Percentiles rank a stretch among this genome's conserved stretches.
Evolutionary conservation across 2,329 filamentous ascomycete species (phyloP).

Genomic region (Paecilomyces variotii): DNA sequence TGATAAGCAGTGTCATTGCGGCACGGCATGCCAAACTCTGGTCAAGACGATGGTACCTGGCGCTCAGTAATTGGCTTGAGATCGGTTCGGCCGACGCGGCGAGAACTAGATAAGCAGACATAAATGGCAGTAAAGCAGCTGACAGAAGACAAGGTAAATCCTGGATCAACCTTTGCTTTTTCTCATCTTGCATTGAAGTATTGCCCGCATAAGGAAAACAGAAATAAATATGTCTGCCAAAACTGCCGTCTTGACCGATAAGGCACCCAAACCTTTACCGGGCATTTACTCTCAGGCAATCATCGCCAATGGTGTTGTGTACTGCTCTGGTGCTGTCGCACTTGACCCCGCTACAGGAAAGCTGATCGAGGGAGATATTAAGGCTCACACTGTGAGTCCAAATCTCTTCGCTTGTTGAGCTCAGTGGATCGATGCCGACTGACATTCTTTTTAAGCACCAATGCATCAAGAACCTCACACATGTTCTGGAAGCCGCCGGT

Average conservation of each 20-base stretch:
- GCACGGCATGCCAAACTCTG: not conserved
- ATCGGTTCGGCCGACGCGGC: not conserved
- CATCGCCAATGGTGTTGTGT: slow-evolving; percentile 59
- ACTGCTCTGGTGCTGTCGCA: slow-evolving; percentile 58
- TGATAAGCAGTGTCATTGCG: not conserved
- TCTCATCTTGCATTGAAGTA: not conserved
- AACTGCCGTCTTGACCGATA: slow-evolving; percentile 37
- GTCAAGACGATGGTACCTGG: not conserved
- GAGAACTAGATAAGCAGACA: not conserved
- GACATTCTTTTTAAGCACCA: slow-evolving; percentile 33
- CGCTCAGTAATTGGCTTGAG: not conserved
- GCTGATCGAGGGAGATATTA: slow-evolving; percentile 50
- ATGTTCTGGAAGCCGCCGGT: slow-evolving; percentile 54
- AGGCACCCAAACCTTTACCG: slow-evolving; percentile 45
- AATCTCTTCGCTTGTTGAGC: not conserved
- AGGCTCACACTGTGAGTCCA: slow-evolving; percentile 43
- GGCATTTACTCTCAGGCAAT: slow-evolving; percentile 54
- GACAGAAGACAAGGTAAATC: not conserved
- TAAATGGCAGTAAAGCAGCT: not conserved
- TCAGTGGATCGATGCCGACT: not conserved
- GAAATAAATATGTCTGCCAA: slow-evolving; percentile 24
- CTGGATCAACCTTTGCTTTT: not conserved
- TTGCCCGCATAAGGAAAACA: not conserved
- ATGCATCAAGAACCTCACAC: slow-evolving; percentile 51
- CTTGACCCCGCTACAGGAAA: slow-evolving; percentile 48